Base-by-base conservation (phyloP, 2,329 filamentous ascomycete species). In the Diaporthe sp. region DNA sequence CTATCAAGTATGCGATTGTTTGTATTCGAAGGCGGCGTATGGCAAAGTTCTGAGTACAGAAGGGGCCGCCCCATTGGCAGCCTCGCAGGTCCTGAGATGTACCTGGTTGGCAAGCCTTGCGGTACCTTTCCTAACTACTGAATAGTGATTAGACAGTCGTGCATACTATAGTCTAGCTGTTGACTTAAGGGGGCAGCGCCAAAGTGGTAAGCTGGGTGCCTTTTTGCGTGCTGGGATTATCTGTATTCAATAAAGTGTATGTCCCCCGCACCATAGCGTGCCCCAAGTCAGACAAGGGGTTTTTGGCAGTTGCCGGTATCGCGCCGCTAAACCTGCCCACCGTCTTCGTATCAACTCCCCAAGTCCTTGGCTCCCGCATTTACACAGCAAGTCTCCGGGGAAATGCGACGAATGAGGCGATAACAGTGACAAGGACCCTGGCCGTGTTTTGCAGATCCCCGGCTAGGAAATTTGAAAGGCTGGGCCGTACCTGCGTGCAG, bases 221-320 rank as follows among this genome's bases (percentile, higher is more conserved):
- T 12, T 39, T 12, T 12, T 39, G 37, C 37, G 3, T 39, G 37
- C 37, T 39, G 37, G 10, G 37, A 39, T 39, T 39, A 39, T 39
- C 37, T 39, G 37, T 12, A 39, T 39, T 12, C 37, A 39, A 39
- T 53, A 28, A 53, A 55, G 51, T 55, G n/a, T 17, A 55, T 17
- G 25, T 55, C 51, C 51, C 51, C 51, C 51, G 51, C 51, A 55
- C n/a, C n/a, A 28, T 55, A 55, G 51, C 51, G 51, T 55, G 51
- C 51, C 51, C 51, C 51, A 55, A 55, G 51, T 10, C 25, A 6
- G 51, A 28, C 51, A 55, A 15, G 51, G 25, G 51, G 51, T 28
- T 55, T 55, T 55, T 55, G 51, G 51, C 51, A 55, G 25, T 55
- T 55, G 51, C 51, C 51, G 51, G 51, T 55, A 28, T 55, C 51